Percentiles rank a stretch among this genome's conserved stretches.
phyloP scores from a whole-genome alignment of 768 basidiomycete species.

The Phaeotremella fagi region DNA sequence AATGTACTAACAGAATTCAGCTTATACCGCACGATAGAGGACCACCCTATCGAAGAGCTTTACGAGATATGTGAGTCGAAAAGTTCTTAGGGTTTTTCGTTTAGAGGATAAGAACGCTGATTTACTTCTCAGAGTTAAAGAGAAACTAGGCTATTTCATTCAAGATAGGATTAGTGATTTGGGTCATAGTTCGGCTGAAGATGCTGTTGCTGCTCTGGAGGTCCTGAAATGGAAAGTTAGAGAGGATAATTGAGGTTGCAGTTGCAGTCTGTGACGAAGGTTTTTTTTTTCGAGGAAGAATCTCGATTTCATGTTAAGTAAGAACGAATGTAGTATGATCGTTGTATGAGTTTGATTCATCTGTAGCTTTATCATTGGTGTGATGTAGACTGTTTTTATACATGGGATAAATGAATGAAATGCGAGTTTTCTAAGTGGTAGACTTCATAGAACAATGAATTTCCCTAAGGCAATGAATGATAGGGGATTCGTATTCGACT shows the following conservation, averaged over 20 bases:
- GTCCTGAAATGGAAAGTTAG: constrained; percentile 77
- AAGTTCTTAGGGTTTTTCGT: neutral
- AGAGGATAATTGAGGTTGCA: constrained; percentile 52
- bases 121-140: constrained; percentile 59
- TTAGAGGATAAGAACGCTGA: constrained; percentile 3
- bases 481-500: too few relatives aligned
- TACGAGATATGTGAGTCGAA: constrained; percentile 69
- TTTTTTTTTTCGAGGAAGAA: too few relatives aligned
- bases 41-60: constrained; percentile 66
- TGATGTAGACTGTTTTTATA: too few relatives aligned
- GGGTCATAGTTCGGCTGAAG: constrained; percentile 87
- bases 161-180: constrained; percentile 68
- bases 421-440: too few relatives aligned
- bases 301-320: too few relatives aligned
- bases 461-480: too few relatives aligned
- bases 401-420: too few relatives aligned
- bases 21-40: constrained; percentile 83
- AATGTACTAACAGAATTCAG: constrained; percentile 21
- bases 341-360: too few relatives aligned
- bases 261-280: too few relatives aligned
- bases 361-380: too few relatives aligned
- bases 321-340: too few relatives aligned
- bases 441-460: too few relatives aligned
- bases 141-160: constrained; percentile 73
- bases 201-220: constrained; percentile 81